These are phyloP conservation scores for Coffea canephora DNA, from an alignment of 257 asterid genomes.

Conservation along the genomic window DNA sequence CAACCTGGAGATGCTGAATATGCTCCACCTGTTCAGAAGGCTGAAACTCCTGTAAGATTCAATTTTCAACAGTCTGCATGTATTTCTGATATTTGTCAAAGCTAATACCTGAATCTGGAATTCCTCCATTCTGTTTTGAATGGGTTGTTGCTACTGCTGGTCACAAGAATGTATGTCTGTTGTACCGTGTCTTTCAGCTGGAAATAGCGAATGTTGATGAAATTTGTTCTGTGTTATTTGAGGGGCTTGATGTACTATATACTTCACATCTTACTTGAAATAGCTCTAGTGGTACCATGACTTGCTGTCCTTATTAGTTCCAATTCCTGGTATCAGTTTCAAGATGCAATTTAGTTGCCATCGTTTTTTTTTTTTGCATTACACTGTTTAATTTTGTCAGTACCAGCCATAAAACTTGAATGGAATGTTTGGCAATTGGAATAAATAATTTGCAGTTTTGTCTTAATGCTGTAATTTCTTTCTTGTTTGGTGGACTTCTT, in stretches of 20 bases:
- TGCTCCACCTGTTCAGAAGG: slow-evolving; percentile 83
- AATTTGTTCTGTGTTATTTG: not conserved
- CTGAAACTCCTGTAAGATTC: slow-evolving; percentile 81
- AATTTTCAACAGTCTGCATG: not conserved
- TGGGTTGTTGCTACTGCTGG: not conserved
- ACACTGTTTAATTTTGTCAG: not conserved
- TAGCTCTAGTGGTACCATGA: not conserved
- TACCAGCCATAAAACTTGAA: not conserved
- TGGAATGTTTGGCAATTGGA: not conserved
- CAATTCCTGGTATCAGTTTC: not conserved
- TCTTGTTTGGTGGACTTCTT: not conserved
- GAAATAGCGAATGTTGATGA: not conserved
- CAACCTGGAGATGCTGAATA: slow-evolving; percentile 83
- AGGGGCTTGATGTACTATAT: not conserved
- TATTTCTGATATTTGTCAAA: not conserved
- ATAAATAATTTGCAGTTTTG: not conserved
- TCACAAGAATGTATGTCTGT: not conserved
- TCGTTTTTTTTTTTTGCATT: not conserved
- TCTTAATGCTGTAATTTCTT: not conserved
- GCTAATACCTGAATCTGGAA: not conserved
- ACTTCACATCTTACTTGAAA: not conserved
- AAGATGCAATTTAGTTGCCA: not conserved
- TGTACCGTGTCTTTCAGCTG: not conserved
- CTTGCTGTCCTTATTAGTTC: not conserved
- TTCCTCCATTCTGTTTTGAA: not conserved